Percentiles rank a stretch among this genome's conserved stretches.
Conservation (phyloP, 768 basidiomycete species). For the Suillus alpinus region DNA sequence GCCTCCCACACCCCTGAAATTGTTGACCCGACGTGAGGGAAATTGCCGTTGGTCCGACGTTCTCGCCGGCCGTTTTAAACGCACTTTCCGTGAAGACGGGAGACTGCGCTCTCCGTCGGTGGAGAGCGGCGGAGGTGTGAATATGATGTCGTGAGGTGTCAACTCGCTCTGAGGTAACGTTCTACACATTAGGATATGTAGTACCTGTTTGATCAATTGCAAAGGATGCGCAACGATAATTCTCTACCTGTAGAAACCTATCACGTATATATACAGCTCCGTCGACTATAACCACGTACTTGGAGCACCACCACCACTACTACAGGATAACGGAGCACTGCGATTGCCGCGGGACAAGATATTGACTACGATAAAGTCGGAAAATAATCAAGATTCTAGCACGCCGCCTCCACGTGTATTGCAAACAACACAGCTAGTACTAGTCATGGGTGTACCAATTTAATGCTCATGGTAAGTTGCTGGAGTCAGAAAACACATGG, state of each 20-base stretch:
- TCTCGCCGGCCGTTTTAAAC: not conserved
- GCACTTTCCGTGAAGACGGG: not conserved
- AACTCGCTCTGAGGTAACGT: not conserved
- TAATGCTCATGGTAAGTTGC: not conserved
- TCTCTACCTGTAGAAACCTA: not conserved
- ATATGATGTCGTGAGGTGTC: not conserved
- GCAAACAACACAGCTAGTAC: not conserved
- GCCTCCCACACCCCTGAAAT: not conserved
- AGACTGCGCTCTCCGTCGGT: not conserved
- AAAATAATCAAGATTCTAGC: not conserved
- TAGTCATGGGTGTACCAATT: not conserved
- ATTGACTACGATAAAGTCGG: not conserved
- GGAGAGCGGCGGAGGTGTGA: not conserved
- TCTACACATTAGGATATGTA: not conserved
- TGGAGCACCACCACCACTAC: not conserved
- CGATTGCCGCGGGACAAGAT: not conserved
- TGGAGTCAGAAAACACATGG: not conserved
- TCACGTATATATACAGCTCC: not conserved
- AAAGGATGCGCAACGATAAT: not conserved
- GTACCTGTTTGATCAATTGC: not conserved
- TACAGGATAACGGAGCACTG: not conserved
- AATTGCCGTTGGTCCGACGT: not conserved
- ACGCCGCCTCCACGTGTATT: not conserved
- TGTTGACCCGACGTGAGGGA: not conserved
- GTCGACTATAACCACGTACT: not conserved